Percentiles rank a stretch among this genome's conserved stretches.
These are phyloP conservation scores for Lithospermum erythrorhizon DNA, from an alignment of 257 asterid genomes.

Conservation along the genomic window DNA sequence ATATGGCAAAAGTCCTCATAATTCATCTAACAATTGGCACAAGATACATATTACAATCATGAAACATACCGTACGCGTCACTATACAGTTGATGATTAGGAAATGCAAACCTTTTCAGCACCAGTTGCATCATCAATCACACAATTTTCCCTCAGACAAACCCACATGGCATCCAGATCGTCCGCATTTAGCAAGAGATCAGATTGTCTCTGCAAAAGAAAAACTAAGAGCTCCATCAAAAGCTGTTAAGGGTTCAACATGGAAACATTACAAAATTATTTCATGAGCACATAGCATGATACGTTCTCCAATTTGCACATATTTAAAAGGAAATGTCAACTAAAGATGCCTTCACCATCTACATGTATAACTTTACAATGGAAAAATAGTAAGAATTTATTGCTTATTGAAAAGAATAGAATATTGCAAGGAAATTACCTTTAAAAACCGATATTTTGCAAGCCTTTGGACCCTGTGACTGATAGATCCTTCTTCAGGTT, in stretches of 20 bases:
- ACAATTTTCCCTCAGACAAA: slow-evolving; percentile 93
- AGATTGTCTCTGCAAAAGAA: slow-evolving; percentile 76
- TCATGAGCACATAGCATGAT: too few relatives aligned
- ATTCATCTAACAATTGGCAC: slow-evolving; percentile 61
- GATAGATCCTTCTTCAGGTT: slow-evolving; percentile 98
- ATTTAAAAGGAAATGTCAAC: too few relatives aligned
- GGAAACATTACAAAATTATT: too few relatives aligned
- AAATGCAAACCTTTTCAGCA: slow-evolving; percentile 74
- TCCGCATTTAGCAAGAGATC: slow-evolving; percentile 97
- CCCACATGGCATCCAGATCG: slow-evolving; percentile 99
- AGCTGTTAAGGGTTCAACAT: too few relatives aligned
- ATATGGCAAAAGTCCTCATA: slow-evolving; percentile 99
- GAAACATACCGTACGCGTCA: too few relatives aligned
- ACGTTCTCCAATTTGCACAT: too few relatives aligned
- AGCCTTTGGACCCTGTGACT: slow-evolving; percentile 95
- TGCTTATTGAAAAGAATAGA: not conserved
- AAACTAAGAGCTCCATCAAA: slow-evolving; percentile 3
- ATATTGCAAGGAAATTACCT: slow-evolving; percentile 33
- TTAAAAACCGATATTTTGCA: slow-evolving; percentile 88
- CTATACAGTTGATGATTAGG: slow-evolving; percentile 2
- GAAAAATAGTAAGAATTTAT: too few relatives aligned
- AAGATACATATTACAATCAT: slow-evolving; percentile 20
- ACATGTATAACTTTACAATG: too few relatives aligned
- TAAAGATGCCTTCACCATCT: too few relatives aligned
- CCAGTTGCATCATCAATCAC: slow-evolving; percentile 99